phyloP scores from a whole-genome alignment of 495 filamentous ascomycete genomes.

The Daldinia loculata region DNA sequence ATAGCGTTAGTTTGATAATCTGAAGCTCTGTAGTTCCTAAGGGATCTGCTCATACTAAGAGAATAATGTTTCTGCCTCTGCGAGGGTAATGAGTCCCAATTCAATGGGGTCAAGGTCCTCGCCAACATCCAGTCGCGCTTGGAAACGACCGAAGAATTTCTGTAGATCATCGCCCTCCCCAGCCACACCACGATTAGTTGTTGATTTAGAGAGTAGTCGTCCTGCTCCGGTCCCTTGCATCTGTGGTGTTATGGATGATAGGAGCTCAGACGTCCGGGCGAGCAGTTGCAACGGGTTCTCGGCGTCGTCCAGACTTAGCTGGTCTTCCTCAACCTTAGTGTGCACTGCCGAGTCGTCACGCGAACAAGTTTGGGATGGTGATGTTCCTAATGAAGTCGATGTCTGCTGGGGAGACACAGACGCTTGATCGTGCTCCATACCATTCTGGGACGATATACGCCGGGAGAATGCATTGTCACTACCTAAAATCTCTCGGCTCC shows the following conservation, averaged over 20 bases:
- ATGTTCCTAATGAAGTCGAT: conserved; percentile 43
- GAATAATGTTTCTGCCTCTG: conserved; percentile 71
- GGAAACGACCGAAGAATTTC: conserved; percentile 68
- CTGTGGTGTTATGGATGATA: conserved; percentile 59
- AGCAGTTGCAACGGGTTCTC: conserved; percentile 78
- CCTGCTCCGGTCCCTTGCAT: conserved; percentile 13
- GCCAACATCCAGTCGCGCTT: conserved; percentile 67
- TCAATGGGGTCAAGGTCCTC: conserved; percentile 72
- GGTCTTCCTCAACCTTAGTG: conserved; percentile 51
- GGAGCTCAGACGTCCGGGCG: conserved; percentile 73
- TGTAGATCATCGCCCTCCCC: conserved; percentile 47
- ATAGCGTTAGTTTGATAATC: conserved; percentile 14
- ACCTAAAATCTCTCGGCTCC: conserved; percentile 53
- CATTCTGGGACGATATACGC: conserved; percentile 28
- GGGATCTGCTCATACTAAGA: conserved; percentile 60
- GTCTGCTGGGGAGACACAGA: conserved; percentile 44
- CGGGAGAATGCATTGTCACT: conserved; percentile 31
- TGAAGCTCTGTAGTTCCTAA: not conserved
- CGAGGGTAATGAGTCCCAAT: conserved; percentile 67
- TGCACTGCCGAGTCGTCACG: conserved; percentile 38
- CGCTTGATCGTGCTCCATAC: conserved; percentile 31
- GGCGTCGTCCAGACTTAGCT: conserved; percentile 71
- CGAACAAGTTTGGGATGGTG: conserved; percentile 44
- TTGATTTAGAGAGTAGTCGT: conserved; percentile 30
- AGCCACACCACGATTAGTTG: conserved; percentile 32